Percentiles rank a stretch among this genome's conserved stretches.
These are phyloP conservation scores for Amoebophrya sp. DNA, from an alignment of 169 alveolate genomes.

Conservation along the genomic window DNA sequence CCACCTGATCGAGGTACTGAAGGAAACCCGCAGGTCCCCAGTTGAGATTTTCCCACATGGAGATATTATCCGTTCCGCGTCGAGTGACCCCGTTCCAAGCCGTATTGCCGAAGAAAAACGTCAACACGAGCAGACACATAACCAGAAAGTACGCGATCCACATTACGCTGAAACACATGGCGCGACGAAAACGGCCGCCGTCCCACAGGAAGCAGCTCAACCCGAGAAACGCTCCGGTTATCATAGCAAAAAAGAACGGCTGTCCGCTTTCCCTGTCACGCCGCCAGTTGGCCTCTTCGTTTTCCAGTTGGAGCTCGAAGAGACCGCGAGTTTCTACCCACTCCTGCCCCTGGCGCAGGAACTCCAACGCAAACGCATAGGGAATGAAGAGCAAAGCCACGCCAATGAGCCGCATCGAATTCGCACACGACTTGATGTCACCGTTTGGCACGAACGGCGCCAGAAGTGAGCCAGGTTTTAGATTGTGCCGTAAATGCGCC, in stretches of 20 bases:
- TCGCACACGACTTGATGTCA: no score
- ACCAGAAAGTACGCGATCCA: background rate
- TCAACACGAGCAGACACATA: background rate
- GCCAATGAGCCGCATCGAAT: no score
- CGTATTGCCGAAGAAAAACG: background rate
- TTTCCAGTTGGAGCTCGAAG: background rate
- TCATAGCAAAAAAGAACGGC: background rate
- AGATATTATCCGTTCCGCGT: background rate
- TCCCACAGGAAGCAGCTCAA: background rate
- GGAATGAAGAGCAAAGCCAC: no score
- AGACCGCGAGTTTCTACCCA: background rate
- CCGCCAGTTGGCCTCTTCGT: background rate
- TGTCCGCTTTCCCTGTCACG: background rate
- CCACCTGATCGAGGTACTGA: background rate
- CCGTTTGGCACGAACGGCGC: no score
- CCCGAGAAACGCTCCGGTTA: background rate
- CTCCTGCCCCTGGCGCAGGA: no score
- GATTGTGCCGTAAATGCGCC: no score
- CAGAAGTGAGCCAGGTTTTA: no score
- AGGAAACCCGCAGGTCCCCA: background rate
- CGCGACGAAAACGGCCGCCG: background rate
- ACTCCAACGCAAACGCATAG: no score
- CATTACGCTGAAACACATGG: no score
- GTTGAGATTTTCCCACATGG: background rate
- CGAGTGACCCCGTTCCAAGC: background rate